A percentile compares a stretch with the other conserved stretches of the same genome.
Evolutionary conservation across 2,329 filamentous ascomycete genomes (phyloP).

Genomic region (Fusarium secorum): DNA sequence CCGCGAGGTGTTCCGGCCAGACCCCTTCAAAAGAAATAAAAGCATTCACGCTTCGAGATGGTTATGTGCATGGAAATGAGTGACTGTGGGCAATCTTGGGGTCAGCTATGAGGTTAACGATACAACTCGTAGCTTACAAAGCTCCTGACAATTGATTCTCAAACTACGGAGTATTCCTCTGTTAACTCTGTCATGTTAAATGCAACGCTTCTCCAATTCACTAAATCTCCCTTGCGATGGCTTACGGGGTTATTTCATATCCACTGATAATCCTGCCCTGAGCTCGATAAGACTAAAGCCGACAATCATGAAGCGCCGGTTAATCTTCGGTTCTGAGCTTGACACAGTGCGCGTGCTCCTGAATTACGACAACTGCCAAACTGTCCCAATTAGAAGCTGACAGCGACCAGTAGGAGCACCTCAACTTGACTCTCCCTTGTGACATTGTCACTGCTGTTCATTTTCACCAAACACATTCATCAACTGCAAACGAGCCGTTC

Average conservation of each 20-base stretch:
- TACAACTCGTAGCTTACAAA: neutral
- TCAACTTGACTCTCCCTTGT: constrained; percentile 23
- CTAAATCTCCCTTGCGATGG: neutral
- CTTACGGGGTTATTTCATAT: constrained; percentile 10
- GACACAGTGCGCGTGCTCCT: constrained; percentile 39
- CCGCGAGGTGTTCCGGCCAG: constrained; percentile 32
- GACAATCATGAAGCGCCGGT: constrained; percentile 22
- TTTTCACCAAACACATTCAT: constrained; percentile 1
- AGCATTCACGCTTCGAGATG: constrained; percentile 34
- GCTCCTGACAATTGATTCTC: neutral
- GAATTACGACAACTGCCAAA: constrained; percentile 47
- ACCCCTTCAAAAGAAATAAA: constrained; percentile 33
- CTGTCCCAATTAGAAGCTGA: constrained; percentile 40
- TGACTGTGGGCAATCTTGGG: neutral
- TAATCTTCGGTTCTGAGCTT: constrained; percentile 32
- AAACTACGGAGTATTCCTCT: neutral
- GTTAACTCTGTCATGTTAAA: neutral
- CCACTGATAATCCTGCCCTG: constrained; percentile 19
- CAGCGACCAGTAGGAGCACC: constrained; percentile 20
- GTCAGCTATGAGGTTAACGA: neutral
- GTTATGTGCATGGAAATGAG: neutral
- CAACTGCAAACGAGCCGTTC: neutral
- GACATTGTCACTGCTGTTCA: neutral
- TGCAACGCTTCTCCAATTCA: neutral
- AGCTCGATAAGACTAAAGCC: neutral